These are phyloP conservation scores for Alternaria triticina DNA, from an alignment of 2,329 filamentous ascomycete species.

Conservation along the genomic window DNA sequence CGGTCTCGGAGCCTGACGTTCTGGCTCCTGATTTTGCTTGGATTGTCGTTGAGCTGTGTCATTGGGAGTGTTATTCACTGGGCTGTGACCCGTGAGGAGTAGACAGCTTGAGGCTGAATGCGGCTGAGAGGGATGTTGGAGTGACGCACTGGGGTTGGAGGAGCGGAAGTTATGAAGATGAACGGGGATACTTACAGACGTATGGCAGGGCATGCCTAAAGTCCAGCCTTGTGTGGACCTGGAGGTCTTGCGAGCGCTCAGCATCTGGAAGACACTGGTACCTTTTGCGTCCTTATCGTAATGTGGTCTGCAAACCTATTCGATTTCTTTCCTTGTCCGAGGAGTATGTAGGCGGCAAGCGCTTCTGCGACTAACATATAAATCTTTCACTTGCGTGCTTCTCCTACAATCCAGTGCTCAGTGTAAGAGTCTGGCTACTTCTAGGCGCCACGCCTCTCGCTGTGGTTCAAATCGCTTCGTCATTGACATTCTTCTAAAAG, in stretches of 20 bases:
- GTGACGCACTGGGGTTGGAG: neutral
- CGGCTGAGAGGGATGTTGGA: too few relatives aligned
- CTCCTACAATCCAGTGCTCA: neutral
- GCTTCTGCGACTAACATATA: neutral
- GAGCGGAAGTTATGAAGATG: neutral
- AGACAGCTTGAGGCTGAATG: neutral
- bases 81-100: neutral
- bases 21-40: neutral
- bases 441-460: neutral
- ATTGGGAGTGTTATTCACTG: neutral
- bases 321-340: fast-evolving
- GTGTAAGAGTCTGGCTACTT: neutral
- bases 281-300: neutral
- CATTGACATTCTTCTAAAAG: neutral
- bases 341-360: too few relatives aligned
- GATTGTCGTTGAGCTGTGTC: neutral
- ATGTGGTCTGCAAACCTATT: too few relatives aligned
- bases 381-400: neutral
- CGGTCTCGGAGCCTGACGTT: neutral
- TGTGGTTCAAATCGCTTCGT: neutral
- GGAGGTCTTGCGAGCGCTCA: neutral
- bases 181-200: too few relatives aligned
- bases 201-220: neutral
- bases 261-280: neutral
- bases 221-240: neutral